Percentiles rank a stretch among this genome's conserved stretches.
phyloP scores from a whole-genome alignment of 2,329 filamentous ascomycete species.

The Sordariomycetes sp. region DNA sequence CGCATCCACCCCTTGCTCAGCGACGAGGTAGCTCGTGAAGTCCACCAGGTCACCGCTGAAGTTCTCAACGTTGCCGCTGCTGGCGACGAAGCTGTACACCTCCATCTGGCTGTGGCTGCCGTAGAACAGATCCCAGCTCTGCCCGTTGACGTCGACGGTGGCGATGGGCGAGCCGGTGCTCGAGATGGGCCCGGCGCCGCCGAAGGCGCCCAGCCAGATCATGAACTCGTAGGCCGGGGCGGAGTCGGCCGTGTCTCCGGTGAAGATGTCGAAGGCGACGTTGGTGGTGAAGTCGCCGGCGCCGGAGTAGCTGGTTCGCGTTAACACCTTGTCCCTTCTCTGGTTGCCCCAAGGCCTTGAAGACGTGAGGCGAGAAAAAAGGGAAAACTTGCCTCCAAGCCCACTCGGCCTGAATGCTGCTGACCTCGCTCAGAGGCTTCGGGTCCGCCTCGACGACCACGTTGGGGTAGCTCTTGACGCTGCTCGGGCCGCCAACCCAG shows the following conservation, averaged over 20 bases:
- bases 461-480: slow-evolving; percentile 35
- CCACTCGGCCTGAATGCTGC: slow-evolving; percentile 21
- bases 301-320: slow-evolving; percentile 18
- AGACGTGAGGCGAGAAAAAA: no score
- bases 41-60: slow-evolving; percentile 44
- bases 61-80: slow-evolving; percentile 15
- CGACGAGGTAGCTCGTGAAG: slow-evolving; percentile 47
- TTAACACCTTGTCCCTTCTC: no score
- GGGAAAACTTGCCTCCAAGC: slow-evolving; percentile 17
- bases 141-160: slow-evolving; percentile 33
- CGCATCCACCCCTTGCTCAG: slow-evolving; percentile 33
- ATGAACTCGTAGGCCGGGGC: slow-evolving; percentile 48
- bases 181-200: slow-evolving; percentile 40
- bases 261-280: slow-evolving; percentile 56
- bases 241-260: slow-evolving; percentile 26
- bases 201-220: slow-evolving; percentile 41
- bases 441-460: slow-evolving; percentile 22
- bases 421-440: slow-evolving; percentile 17
- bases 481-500: slow-evolving; percentile 23
- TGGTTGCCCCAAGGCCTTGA: no score
- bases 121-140: slow-evolving; percentile 45
- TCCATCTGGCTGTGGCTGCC: slow-evolving; percentile 48
- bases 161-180: slow-evolving; percentile 34
- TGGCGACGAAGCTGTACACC: slow-evolving; percentile 44
- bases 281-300: slow-evolving; percentile 33